Evolutionary conservation across 1,284 basidiomycete genomes (phyloP).

Genomic region (Ganoderma resinaceum): DNA sequence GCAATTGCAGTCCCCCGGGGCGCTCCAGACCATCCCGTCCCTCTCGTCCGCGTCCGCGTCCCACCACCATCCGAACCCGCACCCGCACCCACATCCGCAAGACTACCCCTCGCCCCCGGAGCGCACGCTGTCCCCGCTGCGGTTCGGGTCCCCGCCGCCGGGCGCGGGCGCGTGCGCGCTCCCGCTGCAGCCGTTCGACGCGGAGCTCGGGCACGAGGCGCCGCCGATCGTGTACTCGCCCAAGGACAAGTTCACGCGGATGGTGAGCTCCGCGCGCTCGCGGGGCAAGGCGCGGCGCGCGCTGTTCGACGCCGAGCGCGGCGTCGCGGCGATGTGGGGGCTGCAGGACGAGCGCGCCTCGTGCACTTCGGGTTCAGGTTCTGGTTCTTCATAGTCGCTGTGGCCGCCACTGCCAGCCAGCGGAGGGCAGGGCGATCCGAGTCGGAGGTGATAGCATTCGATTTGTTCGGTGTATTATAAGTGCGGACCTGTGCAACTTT

Average conservation of each 20-base stretch:
- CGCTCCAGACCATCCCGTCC: background rate
- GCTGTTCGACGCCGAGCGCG: conserved; percentile 15
- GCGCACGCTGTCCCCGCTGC: conserved; percentile 23
- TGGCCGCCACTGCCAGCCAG: too few relatives aligned
- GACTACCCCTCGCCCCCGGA: conserved; percentile 20
- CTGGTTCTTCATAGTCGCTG: too few relatives aligned
- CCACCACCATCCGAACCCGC: too few relatives aligned
- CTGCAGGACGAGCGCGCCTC: conserved; percentile 3
- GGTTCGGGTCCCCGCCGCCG: conserved; percentile 15
- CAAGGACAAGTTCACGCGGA: conserved; percentile 19
- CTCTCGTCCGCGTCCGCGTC: background rate
- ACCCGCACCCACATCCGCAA: background rate
- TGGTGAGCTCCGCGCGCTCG: conserved; percentile 23
- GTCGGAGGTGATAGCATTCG: too few relatives aligned
- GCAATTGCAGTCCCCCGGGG: background rate
- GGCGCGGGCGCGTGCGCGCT: background rate
- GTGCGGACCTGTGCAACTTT: too few relatives aligned
- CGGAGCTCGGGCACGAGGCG: background rate
- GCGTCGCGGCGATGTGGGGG: conserved; percentile 14
- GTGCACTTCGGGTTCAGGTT: background rate
- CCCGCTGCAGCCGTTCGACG: background rate
- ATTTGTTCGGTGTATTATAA: too few relatives aligned
- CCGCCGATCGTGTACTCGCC: conserved; percentile 8
- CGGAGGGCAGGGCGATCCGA: too few relatives aligned
- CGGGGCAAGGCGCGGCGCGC: conserved; percentile 8